These are phyloP conservation scores for Pleurotus sapidus DNA, from an alignment of 768 basidiomycete genomes.

Conservation along the genomic window DNA sequence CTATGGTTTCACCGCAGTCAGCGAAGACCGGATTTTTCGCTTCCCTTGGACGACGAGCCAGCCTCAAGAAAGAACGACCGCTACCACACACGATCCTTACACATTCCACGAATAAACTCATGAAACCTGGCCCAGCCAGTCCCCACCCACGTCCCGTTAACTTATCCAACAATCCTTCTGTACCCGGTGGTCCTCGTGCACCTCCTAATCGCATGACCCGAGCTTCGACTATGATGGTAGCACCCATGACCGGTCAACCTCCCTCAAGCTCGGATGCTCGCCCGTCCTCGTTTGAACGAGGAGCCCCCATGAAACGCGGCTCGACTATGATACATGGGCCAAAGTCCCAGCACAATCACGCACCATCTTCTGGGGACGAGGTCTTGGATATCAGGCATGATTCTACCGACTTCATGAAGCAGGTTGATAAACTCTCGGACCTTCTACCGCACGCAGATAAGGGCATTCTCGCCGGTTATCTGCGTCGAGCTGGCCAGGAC, in stretches of 20 bases:
- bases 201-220: conserved; percentile 59
- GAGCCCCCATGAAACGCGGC: conserved; percentile 28
- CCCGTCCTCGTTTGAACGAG: conserved; percentile 17
- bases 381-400: conserved; percentile 36
- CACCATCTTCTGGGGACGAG: conserved; percentile 2
- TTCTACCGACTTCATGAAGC: conserved; percentile 52
- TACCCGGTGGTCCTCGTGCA: conserved; percentile 76
- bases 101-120: conserved; percentile 34
- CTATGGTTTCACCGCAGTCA: conserved; percentile 38
- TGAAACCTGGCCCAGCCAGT: conserved; percentile 11
- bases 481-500: conserved; percentile 73
- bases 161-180: conserved; percentile 41
- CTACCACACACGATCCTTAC: conserved; percentile 25
- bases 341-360: conserved; percentile 12
- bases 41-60: conserved; percentile 70
- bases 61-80: conserved; percentile 39
- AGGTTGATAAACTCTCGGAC: conserved; percentile 70
- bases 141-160: conserved; percentile 16
- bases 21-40: conserved; percentile 65
- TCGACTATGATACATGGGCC: conserved; percentile 34
- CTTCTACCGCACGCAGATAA: conserved; percentile 74
- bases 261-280: conserved; percentile 16
- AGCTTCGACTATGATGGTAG: conserved; percentile 57
- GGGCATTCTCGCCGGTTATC: conserved; percentile 63
- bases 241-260: conserved; percentile 22